phyloP scores from a whole-genome alignment of 2,329 filamentous ascomycete genomes.

The Chrysoporthe deuterocubensis region DNA sequence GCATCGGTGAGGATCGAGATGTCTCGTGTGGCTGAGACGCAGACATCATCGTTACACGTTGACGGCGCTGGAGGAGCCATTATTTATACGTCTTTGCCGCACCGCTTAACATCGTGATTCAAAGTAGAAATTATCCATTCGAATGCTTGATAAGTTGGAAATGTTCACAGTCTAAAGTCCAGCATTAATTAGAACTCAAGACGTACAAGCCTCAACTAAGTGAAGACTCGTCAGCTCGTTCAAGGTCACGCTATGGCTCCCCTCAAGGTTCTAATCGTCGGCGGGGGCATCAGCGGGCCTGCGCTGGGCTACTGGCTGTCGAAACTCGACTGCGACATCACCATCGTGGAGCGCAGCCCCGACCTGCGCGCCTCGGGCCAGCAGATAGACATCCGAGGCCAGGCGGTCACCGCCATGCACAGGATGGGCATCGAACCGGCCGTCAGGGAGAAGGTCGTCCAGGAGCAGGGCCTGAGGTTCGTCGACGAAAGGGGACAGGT shows the following conservation, averaged over 20 bases:
- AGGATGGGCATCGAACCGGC: conserved; percentile 39
- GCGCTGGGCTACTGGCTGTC: conserved; percentile 48
- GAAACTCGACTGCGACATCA: conserved; percentile 43
- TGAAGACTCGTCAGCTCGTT: not conserved
- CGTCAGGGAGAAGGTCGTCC: conserved; percentile 43
- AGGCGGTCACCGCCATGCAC: conserved; percentile 33
- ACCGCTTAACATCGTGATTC: not conserved
- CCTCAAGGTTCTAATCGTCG: conserved; percentile 53
- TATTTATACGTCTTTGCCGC: not conserved
- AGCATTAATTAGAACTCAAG: too few relatives aligned
- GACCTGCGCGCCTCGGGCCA: conserved; percentile 45
- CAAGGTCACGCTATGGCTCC: conserved; percentile 32
- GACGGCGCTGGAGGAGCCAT: not conserved
- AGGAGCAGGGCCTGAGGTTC: conserved; percentile 52
- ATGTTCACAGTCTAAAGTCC: too few relatives aligned
- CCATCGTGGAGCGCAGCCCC: conserved; percentile 47
- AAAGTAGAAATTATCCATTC: too few relatives aligned
- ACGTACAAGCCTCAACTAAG: not conserved
- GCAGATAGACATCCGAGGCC: conserved; percentile 51
- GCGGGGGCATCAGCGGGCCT: conserved; percentile 50
- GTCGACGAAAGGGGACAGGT: conserved; percentile 45
- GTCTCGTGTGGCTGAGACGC: not conserved
- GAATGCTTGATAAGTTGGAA: too few relatives aligned
- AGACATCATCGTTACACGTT: not conserved
- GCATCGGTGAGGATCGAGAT: not conserved